phyloP scores from a whole-genome alignment of 768 basidiomycete genomes.

The Mycena epipterygia region DNA sequence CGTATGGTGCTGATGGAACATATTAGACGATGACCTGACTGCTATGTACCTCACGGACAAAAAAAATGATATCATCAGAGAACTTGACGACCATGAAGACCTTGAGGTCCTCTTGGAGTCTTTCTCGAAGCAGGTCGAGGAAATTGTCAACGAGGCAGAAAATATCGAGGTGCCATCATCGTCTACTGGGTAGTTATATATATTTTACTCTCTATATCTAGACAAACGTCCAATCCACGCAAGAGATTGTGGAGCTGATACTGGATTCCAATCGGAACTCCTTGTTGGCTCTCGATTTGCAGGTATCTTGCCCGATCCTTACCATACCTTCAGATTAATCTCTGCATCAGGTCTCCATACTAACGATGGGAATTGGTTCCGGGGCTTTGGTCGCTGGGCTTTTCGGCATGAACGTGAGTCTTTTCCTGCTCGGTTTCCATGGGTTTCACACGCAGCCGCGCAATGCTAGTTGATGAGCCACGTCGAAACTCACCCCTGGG shows the following conservation, averaged over 20 bases:
- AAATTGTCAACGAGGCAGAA: slow-evolving; percentile 94
- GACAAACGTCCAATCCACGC: slow-evolving; percentile 96
- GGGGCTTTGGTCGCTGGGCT: slow-evolving; percentile 92
- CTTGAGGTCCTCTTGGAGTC: slow-evolving; percentile 94
- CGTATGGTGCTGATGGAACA: background rate
- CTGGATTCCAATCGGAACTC: slow-evolving; percentile 96
- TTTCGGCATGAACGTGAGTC: slow-evolving; percentile 96
- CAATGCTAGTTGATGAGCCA: slow-evolving; percentile 77
- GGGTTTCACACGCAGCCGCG: slow-evolving; percentile 25
- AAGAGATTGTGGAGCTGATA: slow-evolving; percentile 97
- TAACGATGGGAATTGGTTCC: slow-evolving; percentile 91
- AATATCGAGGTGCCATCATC: slow-evolving; percentile 75
- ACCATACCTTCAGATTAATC: slow-evolving; percentile 6
- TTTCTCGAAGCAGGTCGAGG: slow-evolving; percentile 96
- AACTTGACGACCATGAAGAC: slow-evolving; percentile 88
- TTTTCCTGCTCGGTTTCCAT: slow-evolving; percentile 24
- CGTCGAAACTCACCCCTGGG: slow-evolving; percentile 79
- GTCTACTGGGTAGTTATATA: background rate
- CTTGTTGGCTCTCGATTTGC: slow-evolving; percentile 90
- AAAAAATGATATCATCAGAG: slow-evolving; percentile 71
- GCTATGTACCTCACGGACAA: slow-evolving; percentile 97
- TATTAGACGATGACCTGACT: slow-evolving; percentile 91
- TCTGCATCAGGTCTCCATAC: slow-evolving; percentile 82
- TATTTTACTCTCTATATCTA: slow-evolving; percentile 44
- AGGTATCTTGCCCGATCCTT: slow-evolving; percentile 61